A percentile compares a stretch with the other conserved stretches of the same genome.
Conservation (phyloP, 441 rosid genomes). For the Gossypium trilobum region DNA sequence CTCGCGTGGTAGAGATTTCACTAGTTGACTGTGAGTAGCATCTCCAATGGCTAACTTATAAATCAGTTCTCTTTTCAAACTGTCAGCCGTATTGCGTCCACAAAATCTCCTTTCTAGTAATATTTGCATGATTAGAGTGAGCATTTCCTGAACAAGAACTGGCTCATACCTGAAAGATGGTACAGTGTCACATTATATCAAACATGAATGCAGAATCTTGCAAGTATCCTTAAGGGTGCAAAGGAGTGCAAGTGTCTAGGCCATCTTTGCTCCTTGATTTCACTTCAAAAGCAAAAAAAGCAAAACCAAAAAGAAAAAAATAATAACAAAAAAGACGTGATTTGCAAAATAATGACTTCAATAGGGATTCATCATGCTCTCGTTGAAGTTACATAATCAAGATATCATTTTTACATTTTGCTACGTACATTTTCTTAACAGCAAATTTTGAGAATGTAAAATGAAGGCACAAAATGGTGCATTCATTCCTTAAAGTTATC, state of each 20-base stretch:
- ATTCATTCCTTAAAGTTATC: neutral
- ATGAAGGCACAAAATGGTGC: neutral
- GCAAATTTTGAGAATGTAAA: neutral
- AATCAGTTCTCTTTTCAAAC: constrained; percentile 81
- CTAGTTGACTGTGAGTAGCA: constrained; percentile 87
- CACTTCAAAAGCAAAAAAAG: neutral
- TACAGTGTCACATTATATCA: constrained; percentile 6
- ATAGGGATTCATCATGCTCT: neutral
- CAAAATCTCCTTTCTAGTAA: constrained; percentile 90
- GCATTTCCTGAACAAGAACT: constrained; percentile 83
- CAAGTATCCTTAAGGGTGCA: neutral
- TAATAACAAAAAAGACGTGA: neutral
- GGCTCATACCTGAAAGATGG: constrained; percentile 66
- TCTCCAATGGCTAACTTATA: constrained; percentile 83
- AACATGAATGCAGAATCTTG: constrained; percentile 1
- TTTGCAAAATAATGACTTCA: neutral
- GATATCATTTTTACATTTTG: neutral
- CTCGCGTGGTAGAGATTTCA: constrained; percentile 79
- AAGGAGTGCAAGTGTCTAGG: neutral
- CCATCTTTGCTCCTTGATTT: constrained; percentile 2
- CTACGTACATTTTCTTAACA: neutral
- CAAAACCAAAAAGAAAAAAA: neutral
- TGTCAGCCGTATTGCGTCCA: constrained; percentile 66
- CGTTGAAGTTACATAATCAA: neutral
- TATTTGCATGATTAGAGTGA: constrained; percentile 75